Base-by-base conservation (phyloP, 2,329 filamentous ascomycete species). In the Hypoxylon sp. region DNA sequence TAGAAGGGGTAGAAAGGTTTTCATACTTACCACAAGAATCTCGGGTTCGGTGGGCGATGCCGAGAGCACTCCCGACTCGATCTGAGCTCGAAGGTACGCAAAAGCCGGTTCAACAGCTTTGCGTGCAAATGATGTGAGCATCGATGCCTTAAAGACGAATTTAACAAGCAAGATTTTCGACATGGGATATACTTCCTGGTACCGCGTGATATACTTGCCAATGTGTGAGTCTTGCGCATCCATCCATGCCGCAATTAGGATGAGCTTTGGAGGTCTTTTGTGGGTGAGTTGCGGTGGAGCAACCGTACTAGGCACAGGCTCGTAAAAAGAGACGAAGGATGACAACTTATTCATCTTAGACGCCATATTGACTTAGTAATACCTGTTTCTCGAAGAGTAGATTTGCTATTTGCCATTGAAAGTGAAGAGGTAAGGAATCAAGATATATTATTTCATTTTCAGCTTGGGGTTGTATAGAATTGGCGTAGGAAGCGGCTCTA, bases 191-290 rank as follows among this genome's bases (percentile, higher is more conserved):
- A 82, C 73, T 4, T 71, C 63, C 67, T 83, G 83, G 74, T 87
- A 83, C 26, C 78, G 77, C 3, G 79, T 72, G 29, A 85, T 79
- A 73, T 87, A 88, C 71, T 88, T 88, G 70, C 81, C 80, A 48
- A 87, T 82, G 73, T 87, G 84, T 5, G 75, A 74, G 42, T 85
- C 82, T n/a, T 75, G 80, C 9, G 86, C 85, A 48, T 81, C 82
- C 81, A 86, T 85, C 86, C 86, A 88, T 6, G 81, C 78, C 37
- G 82, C 80, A 37, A 87, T 53, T 24, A 87, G 68, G 62, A 87
- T 80, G 37, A 87, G 80, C 58, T 81, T 81, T 11, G 86, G 85
- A 9, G 80, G 73, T 1, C 63, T 57, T 51, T 65, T 19, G 2
- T 19, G 31, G 46, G 50, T 50, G 14, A 68, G 56, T 39, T 53